Base-by-base conservation (phyloP, 73 alveolate genomes). In the Paramecium primaurelia region DNA sequence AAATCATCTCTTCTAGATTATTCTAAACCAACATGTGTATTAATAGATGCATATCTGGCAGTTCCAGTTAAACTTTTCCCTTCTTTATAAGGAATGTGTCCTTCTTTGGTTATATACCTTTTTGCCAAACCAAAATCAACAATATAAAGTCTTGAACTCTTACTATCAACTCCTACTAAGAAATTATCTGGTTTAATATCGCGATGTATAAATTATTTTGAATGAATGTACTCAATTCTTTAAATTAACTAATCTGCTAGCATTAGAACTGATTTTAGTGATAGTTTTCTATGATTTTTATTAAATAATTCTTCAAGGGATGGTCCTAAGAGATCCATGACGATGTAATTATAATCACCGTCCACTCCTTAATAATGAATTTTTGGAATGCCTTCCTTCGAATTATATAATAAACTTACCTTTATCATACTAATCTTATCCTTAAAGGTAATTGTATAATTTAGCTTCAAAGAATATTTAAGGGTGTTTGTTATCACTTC, bases 31-130 rank as follows among this genome's bases (percentile, higher is more conserved):
- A 92, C 38, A 54, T 93, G 96, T 18, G 96, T 86, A 59, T 93
- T 93, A n/a, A 93, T 83, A 11, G 96, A 93, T 6, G 96, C 96
- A 93, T 96, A 88, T 69, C 97, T 86, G 12, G 99, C 99, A 10
- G 99, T 98, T 3, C 99, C 99, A 20, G 98, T 97, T 85, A 98
- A 92, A 85, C 96, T 97, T 93, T 98, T 98, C 6, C 99, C 98
- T 86, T 97, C 99, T 36, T 93, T 93, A 92, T 95, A 97, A 40
- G 97, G 98, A 59, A 98, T 97, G 89, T 98, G 99, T 38, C 98
- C 86, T 96, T 97, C 95, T 95, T 95, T 44, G 94, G 96, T 93
- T 71, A 96, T 93, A 93, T 93, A 97, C 59, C 96, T 93, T 86
- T 97, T 97, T 11, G 98, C 97, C 36, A 97, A 95, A 5, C 99